Evolutionary conservation across 768 basidiomycete species (phyloP).

Genomic region (Dioszegia aurantiaca): DNA sequence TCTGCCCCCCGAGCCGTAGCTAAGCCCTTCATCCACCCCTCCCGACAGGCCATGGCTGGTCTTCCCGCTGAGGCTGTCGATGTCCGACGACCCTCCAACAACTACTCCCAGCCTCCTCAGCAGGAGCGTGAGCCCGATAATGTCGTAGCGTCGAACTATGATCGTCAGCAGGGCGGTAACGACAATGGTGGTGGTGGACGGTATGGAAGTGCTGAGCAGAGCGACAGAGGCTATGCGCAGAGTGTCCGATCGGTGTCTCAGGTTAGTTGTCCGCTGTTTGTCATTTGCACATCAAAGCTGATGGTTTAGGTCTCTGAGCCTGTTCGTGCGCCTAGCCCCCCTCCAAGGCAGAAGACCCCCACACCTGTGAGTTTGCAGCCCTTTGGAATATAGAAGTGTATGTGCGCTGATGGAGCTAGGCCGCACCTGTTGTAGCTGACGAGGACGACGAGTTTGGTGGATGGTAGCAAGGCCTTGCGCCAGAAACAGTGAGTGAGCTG

Average conservation of each 20-base stretch:
- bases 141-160: not conserved
- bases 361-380: not conserved
- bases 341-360: constrained; percentile 3
- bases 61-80: constrained; percentile 2
- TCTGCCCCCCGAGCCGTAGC: not conserved
- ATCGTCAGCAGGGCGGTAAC: not conserved
- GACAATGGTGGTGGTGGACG: constrained; percentile 9
- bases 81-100: constrained; percentile 1
- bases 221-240: not conserved
- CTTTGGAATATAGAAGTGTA: not conserved
- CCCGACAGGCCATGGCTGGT: not conserved
- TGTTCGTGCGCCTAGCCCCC: constrained; percentile 5
- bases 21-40: constrained; percentile 12
- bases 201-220: constrained; percentile 6
- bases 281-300: not conserved
- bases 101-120: not conserved
- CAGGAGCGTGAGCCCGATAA: constrained; percentile 5
- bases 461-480: not conserved
- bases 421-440: not conserved
- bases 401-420: not conserved
- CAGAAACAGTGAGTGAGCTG: not conserved
- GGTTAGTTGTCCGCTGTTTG: not conserved
- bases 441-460: constrained; percentile 14
- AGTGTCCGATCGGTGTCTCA: constrained; percentile 1
- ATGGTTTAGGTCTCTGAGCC: not conserved